Base-by-base conservation (phyloP, 164 flowering plant genomes). In the Stephania japonica region DNA sequence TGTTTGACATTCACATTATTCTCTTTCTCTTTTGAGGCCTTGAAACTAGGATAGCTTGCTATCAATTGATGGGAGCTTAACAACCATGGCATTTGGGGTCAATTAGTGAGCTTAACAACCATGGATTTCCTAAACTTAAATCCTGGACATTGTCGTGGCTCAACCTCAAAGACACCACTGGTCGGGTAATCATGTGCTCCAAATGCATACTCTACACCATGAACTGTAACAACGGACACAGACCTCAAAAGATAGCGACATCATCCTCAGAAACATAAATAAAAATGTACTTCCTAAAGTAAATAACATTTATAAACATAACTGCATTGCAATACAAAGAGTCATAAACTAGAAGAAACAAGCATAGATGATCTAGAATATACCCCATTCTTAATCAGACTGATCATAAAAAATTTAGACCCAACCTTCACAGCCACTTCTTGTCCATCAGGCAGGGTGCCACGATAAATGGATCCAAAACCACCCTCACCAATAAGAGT, bases 121-220 rank as follows among this genome's bases (percentile, higher is more conserved):
- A 95, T 88, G 1, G 99, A 91, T 81, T 87, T 91, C 81, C 97
- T 85, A 81, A 93, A 95, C 83, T 88, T 93, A 84, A 90, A 95
- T 53, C 99, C 99, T 8, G 99, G 99, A 79, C 98, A 95, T 65
- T 89, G 93, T 5, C 90, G 92, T 67, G 99, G 99, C 73, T 93
- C 98, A 64, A 95, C 97, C 82, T 95, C 99, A 81, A 93, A 95
- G 43, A 93, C 93, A 59, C 99, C 99, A 77, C 98, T 93, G 11
- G 93, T 82, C 14, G 99, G 82, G 76, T 78, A 89, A 72, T 95
- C 99, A 76, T 93, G 99, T 56, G 99, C 99, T 76, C 99, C 99
- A 83, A 91, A 94, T 72, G 99, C 99, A 82, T 94, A 94, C 71
- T 94, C 99, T 67, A 90, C 94, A 41, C 99, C 99, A 83, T 95